Base-by-base conservation (phyloP, 176 grass and related monocot genomes). In the Tillandsia fasciculata region DNA sequence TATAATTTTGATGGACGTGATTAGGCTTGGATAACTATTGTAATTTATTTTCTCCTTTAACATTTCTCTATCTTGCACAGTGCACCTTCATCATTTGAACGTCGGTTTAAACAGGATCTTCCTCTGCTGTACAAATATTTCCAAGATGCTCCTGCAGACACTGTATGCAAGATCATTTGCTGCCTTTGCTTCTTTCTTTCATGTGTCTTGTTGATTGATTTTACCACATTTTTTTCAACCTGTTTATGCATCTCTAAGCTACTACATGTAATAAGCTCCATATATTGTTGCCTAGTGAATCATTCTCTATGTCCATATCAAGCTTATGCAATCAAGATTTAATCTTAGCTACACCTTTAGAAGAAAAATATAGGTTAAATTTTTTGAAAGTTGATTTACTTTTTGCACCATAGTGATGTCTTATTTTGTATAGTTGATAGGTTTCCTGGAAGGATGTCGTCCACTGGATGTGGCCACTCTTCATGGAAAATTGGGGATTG, bases 391-490 rank as follows among this genome's bases (percentile, higher is more conserved):
- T 42, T 42, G 33, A 5, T 42, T 42, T 42, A 42, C 33, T 42
- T 42, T 42, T 42, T 42, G 33, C 33, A 42, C 50, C 4, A 70
- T 15, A 17, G 47, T 22, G 61, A 33, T 76, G 10, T 20, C 33
- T 50, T 65, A 8, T 48, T 77, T 8, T 70, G 27, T 52, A 84
- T 54, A 12, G 66, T 73, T 77, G 53, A 54, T 70, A 96, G 92
- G 81, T 92, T 65, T 84, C 76, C 72, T 92, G 86, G 88, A 87
- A 73, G n/a, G 88, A 96, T 74, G 71, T 96, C 78, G 26, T 72
- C 68, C 83, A 96, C 71, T 96, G 88, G 92, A 96, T 92, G 88
- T 96, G 92, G 92, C 72, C 76, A 26, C 83, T 96, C 48, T 96
- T 96, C 68, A 85, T 63, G 61, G 88, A 92, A 78, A 86, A 63